Percentiles rank a stretch among this genome's conserved stretches.
phyloP scores from a whole-genome alignment of 2,329 filamentous ascomycete species.

The Aspergillus sclerotialis region DNA sequence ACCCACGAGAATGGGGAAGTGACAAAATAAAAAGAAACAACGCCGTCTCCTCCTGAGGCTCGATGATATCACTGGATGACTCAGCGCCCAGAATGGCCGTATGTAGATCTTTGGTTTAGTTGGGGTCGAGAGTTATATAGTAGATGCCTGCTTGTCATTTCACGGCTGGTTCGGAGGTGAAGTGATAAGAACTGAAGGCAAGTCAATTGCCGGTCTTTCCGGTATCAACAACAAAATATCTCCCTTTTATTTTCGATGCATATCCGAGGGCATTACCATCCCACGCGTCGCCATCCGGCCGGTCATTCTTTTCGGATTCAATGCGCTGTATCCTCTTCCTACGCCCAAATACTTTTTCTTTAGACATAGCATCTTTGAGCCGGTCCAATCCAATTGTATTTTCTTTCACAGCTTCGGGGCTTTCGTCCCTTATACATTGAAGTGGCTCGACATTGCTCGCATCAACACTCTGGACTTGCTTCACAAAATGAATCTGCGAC shows the following conservation, averaged over 20 bases:
- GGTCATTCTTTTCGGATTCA: slow-evolving; percentile 19
- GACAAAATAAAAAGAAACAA: too few relatives aligned
- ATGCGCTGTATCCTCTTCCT: slow-evolving; percentile 42
- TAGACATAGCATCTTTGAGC: slow-evolving; percentile 30
- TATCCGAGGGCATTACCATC: slow-evolving; percentile 65
- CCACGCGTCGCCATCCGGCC: slow-evolving; percentile 45
- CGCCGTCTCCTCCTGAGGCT: too few relatives aligned
- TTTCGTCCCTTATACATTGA: slow-evolving; percentile 69
- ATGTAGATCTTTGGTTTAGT: too few relatives aligned
- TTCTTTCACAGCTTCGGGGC: slow-evolving; percentile 30
- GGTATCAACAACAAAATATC: slow-evolving; percentile 68
- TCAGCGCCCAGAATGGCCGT: slow-evolving; percentile 15
- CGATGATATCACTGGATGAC: slow-evolving; percentile 16
- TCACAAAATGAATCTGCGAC: slow-evolving; percentile 86
- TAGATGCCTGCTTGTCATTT: too few relatives aligned
- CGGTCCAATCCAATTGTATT: slow-evolving; percentile 31
- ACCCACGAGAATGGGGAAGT: not conserved
- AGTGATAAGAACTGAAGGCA: not conserved
- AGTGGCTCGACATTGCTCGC: slow-evolving; percentile 67
- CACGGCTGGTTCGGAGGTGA: too few relatives aligned
- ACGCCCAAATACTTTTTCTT: slow-evolving; percentile 35
- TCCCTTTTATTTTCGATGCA: slow-evolving; percentile 60
- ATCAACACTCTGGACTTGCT: slow-evolving; percentile 71
- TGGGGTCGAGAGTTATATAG: too few relatives aligned
- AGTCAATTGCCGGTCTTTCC: slow-evolving; percentile 6